Conservation (phyloP, 805 yeast species). For the Metschnikowia kunwiensis region DNA sequence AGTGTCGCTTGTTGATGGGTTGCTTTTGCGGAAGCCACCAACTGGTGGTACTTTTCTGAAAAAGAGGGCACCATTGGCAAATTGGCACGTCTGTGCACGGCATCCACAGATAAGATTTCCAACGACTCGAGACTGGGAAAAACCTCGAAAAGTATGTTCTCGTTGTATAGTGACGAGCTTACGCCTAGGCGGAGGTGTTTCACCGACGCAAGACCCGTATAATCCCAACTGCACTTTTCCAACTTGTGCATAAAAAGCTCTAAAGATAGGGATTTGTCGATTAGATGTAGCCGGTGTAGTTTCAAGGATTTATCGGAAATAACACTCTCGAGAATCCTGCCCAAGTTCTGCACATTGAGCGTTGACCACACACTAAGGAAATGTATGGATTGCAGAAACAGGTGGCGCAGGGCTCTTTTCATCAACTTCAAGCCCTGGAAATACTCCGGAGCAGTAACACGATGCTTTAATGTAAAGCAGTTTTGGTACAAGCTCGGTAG, state of each 20-base stretch:
- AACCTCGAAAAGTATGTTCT: conserved; percentile 20
- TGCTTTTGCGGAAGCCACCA: neutral
- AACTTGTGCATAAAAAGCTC: conserved; percentile 25
- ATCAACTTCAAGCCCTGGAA: conserved; percentile 27
- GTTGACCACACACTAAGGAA: conserved; percentile 24
- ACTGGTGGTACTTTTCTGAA: conserved; percentile 15
- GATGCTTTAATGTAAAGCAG: conserved; percentile 24
- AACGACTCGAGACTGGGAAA: conserved; percentile 25
- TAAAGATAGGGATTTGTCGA: conserved; percentile 25
- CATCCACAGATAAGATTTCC: conserved; percentile 23
- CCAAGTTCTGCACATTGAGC: conserved; percentile 23
- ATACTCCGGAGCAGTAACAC: conserved; percentile 29
- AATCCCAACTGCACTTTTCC: conserved; percentile 27
- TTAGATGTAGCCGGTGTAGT: conserved; percentile 26
- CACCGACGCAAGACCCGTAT: conserved; percentile 21
- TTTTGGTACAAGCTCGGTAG: conserved; percentile 27
- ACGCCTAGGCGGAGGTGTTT: conserved; percentile 26
- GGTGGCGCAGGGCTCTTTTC: conserved; percentile 21
- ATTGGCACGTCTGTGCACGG: conserved; percentile 18
- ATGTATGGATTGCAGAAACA: conserved; percentile 19
- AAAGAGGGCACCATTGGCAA: conserved; percentile 20
- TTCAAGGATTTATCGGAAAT: conserved; percentile 23
- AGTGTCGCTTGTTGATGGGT: conserved; percentile 8
- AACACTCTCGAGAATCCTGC: conserved; percentile 26
- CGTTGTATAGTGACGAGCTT: conserved; percentile 19